Base-by-base conservation (phyloP, 345 rosid genomes). In the Mangifera indica region DNA sequence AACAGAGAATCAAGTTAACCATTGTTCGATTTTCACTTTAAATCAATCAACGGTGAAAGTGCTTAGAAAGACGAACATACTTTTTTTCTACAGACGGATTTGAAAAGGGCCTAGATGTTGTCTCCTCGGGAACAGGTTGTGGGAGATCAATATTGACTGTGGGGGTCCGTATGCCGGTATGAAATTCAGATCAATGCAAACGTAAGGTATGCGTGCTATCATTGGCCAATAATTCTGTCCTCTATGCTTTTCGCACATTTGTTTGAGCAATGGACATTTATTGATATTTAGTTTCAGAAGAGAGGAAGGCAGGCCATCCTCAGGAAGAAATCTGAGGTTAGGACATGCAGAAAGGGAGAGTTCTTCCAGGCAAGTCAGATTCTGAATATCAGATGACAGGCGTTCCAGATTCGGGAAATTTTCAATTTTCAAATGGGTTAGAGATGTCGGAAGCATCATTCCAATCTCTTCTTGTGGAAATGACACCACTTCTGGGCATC, bases 321-420 rank as follows among this genome's bases (percentile, higher is more conserved):
- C 0, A 3, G 60, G 60, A 56, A 56, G 12, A 14, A 10, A 56
- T 24, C 24, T 55, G 34, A 77, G 77, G 56, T 72, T 72, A 5
- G 69, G 66, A 52, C 67, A 73, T 7, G 56, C 15, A 11, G 3
- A 53, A 26, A 68, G 29, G 26, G 12, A 20, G 56, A 76, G 59
- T 56, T 12, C 46, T 21, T 77, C 72, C 55, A 77, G 72, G 0
- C 62, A 72, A 1, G 40, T 60, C 6, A 72, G 72, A 58, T 77
- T 77, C 51, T 53, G 60, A 60, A 66, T 71, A 62, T 44, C 57
- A 6, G 58, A 60, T 3, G 72, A 53, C 12, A 60, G 15, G 59
- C 20, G 21, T 54, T 72, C 60, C 5, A 77, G 70, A 55, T 67
- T 63, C 7, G 76, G 80, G 51, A 72, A 72, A 22, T 63, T 60